Evolutionary conservation across 768 basidiomycete genomes (phyloP).

Genomic region (Boletus rufocinnamomeus): DNA sequence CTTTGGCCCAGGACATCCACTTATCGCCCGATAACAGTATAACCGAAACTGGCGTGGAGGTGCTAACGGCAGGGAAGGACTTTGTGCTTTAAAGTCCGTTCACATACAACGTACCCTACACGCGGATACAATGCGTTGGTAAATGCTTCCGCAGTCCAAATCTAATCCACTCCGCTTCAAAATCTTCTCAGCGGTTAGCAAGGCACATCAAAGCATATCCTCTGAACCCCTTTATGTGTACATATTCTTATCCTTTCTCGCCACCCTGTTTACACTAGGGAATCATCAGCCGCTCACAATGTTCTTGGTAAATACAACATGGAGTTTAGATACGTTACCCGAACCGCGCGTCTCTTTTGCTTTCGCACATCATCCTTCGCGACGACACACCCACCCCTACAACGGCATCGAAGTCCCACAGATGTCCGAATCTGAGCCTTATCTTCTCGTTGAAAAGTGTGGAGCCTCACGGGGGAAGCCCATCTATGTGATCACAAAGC

Average conservation of each 20-base stretch:
- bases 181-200: slow-evolving; percentile 23
- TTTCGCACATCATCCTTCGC: slow-evolving; percentile 28
- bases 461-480: slow-evolving; percentile 43
- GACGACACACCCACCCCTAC: slow-evolving; percentile 13
- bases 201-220: slow-evolving; percentile 29
- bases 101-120: slow-evolving; percentile 24
- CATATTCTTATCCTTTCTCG: slow-evolving; percentile 33
- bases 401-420: slow-evolving; percentile 14
- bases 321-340: slow-evolving; percentile 30
- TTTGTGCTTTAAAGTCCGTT: slow-evolving; percentile 24
- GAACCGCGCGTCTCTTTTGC: slow-evolving; percentile 24
- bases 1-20: slow-evolving; percentile 6
- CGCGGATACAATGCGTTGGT: slow-evolving; percentile 27
- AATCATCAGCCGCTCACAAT: slow-evolving; percentile 29
- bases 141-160: slow-evolving; percentile 22
- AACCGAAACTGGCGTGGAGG: slow-evolving; percentile 88
- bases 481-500: slow-evolving; percentile 46
- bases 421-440: slow-evolving; percentile 36
- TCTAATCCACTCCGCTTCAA: slow-evolving; percentile 19
- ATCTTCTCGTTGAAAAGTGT: slow-evolving; percentile 44
- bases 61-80: slow-evolving; percentile 65
- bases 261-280: slow-evolving; percentile 30
- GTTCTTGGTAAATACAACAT: slow-evolving; percentile 33
- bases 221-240: slow-evolving; percentile 31
- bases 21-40: slow-evolving; percentile 53